Conservation (phyloP, 768 basidiomycete species). For the Sarcomyxa edulis region DNA sequence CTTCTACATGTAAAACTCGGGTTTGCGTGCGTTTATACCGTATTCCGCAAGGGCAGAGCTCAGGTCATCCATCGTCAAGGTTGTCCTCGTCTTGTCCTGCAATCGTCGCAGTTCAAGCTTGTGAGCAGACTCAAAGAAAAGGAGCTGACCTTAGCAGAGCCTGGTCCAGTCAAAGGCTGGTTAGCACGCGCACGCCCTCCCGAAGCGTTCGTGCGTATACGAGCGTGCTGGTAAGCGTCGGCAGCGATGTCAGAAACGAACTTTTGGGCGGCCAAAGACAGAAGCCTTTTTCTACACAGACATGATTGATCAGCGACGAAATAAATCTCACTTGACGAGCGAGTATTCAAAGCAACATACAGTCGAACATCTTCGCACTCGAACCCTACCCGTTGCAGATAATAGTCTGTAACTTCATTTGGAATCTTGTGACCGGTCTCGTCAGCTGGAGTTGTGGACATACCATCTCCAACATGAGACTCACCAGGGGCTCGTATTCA, state of each 20-base stretch:
- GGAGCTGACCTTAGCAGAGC: constrained; percentile 54
- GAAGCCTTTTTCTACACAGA: constrained; percentile 73
- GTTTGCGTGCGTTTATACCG: constrained; percentile 90
- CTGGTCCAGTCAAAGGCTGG: constrained; percentile 50
- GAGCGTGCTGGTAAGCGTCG: constrained; percentile 96
- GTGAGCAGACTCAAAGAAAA: no score
- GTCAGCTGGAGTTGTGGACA: not conserved
- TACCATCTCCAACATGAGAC: constrained; percentile 12
- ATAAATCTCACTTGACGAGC: constrained; percentile 1
- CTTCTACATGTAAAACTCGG: constrained; percentile 87
- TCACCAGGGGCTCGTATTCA: constrained; percentile 91
- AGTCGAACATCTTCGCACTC: constrained; percentile 92
- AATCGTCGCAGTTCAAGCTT: not conserved
- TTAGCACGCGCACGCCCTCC: constrained; percentile 66
- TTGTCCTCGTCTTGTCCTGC: constrained; percentile 88
- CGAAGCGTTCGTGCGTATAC: constrained; percentile 85
- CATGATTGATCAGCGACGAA: not conserved
- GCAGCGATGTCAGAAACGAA: constrained; percentile 96
- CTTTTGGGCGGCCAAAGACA: constrained; percentile 95
- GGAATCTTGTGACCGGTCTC: constrained; percentile 60
- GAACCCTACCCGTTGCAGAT: constrained; percentile 92
- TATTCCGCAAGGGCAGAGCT: constrained; percentile 92
- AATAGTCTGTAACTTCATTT: constrained; percentile 96
- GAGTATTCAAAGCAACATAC: constrained; percentile 38
- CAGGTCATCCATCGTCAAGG: constrained; percentile 96